Evolutionary conservation across 1,284 basidiomycete species (phyloP).

Genomic region (Chalciporus piperatoides): DNA sequence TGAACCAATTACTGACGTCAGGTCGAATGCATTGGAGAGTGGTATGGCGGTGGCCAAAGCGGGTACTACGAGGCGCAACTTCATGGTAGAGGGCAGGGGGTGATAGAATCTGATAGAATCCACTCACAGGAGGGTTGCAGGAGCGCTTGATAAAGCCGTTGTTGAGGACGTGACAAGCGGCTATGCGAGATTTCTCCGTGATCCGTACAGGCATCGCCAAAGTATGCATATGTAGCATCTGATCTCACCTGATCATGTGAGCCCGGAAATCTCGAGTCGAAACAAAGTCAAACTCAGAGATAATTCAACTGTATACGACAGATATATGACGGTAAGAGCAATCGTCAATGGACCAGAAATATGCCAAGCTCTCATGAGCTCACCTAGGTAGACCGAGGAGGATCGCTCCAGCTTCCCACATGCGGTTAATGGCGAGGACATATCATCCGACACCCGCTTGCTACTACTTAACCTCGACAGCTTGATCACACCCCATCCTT

Average conservation of each 20-base stretch:
- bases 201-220: not conserved
- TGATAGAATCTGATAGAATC: not conserved
- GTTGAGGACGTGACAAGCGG: not conserved
- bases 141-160: not conserved
- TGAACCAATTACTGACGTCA: not conserved
- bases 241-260: not conserved
- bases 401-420: too few relatives aligned
- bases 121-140: not conserved
- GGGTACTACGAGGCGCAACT: not conserved
- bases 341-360: not conserved
- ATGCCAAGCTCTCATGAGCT: too few relatives aligned
- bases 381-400: too few relatives aligned
- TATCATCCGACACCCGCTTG: too few relatives aligned
- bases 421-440: too few relatives aligned
- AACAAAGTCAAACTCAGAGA: too few relatives aligned
- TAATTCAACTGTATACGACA: too few relatives aligned
- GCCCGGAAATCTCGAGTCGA: not conserved
- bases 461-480: too few relatives aligned
- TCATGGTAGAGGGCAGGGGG: not conserved
- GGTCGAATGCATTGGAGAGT: not conserved
- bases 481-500: too few relatives aligned
- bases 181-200: not conserved
- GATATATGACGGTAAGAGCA: too few relatives aligned
- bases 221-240: not conserved
- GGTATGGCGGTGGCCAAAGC: not conserved